phyloP scores from a whole-genome alignment of 2,329 filamentous ascomycete species.

The Colletotrichum truncatum region DNA sequence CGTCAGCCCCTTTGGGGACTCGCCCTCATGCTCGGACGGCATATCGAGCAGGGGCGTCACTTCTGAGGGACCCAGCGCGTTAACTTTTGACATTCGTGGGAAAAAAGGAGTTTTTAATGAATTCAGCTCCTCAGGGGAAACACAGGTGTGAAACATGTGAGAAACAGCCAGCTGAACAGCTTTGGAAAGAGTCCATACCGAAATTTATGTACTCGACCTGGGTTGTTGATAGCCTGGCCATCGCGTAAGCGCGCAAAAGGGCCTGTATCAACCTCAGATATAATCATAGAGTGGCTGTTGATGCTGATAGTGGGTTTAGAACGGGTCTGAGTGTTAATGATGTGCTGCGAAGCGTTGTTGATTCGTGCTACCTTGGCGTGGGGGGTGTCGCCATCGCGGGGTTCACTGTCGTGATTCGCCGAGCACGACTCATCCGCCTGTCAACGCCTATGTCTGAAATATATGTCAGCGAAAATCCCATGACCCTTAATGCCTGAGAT shows the following conservation, averaged over 20 bases:
- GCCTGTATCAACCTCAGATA: not conserved
- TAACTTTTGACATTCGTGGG: not conserved
- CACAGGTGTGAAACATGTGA: not conserved
- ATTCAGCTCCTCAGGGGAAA: no score
- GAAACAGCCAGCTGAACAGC: not conserved
- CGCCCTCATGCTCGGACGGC: constrained; percentile 25
- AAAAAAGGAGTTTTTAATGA: not conserved
- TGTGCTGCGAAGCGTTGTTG: constrained; percentile 24
- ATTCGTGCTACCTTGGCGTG: constrained; percentile 26
- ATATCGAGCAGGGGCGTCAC: constrained; percentile 25
- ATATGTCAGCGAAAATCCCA: not conserved
- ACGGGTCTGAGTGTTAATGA: constrained; percentile 7
- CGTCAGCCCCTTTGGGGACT: constrained; percentile 9
- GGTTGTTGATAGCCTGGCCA: constrained; percentile 17
- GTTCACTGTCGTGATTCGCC: constrained; percentile 27
- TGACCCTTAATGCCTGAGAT: not conserved
- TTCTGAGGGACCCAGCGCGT: constrained; percentile 13
- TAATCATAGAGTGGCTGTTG: not conserved
- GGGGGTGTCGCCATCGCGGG: constrained; percentile 31
- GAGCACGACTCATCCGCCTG: not conserved
- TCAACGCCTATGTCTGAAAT: not conserved
- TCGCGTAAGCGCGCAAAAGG: constrained; percentile 14
- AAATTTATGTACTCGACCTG: constrained; percentile 18
- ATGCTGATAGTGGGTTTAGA: not conserved
- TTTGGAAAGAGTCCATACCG: not conserved